Evolutionary conservation across 352 stramenopile genomes (phyloP).

Genomic region (Phytophthora cryptogea): DNA sequence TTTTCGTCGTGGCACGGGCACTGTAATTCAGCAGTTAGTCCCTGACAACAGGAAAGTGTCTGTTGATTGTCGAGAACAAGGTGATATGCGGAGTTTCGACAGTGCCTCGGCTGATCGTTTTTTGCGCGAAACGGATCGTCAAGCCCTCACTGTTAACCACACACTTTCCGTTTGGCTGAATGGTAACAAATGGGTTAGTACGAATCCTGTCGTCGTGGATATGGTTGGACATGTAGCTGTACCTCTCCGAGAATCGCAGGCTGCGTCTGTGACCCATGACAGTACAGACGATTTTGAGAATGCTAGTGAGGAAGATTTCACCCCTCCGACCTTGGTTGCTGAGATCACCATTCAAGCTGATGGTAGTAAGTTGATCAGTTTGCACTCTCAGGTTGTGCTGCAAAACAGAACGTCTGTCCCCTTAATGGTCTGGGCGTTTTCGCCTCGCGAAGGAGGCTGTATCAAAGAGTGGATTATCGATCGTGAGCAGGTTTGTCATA

Average conservation of each 20-base stretch:
- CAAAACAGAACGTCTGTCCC: conserved; percentile 88
- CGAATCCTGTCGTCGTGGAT: conserved; percentile 86
- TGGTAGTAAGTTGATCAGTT: conserved; percentile 86
- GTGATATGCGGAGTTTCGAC: conserved; percentile 89
- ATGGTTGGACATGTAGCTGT: conserved; percentile 88
- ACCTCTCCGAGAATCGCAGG: conserved; percentile 61
- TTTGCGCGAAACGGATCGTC: conserved; percentile 66
- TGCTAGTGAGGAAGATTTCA: conserved; percentile 58
- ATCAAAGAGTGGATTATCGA: conserved; percentile 87
- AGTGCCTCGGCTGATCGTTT: conserved; percentile 80
- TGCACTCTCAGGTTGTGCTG: conserved; percentile 87
- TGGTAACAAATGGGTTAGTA: conserved; percentile 87
- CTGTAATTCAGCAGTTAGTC: conserved; percentile 79
- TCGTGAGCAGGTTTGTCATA: conserved; percentile 78
- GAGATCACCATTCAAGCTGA: conserved; percentile 89
- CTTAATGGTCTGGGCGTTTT: conserved; percentile 90
- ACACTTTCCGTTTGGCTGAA: conserved; percentile 88
- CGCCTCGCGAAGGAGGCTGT: conserved; percentile 73
- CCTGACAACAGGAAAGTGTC: conserved; percentile 69
- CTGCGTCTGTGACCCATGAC: conserved; percentile 10
- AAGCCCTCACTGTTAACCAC: conserved; percentile 84
- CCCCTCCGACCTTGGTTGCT: conserved; percentile 75
- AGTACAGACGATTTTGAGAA: conserved; percentile 39
- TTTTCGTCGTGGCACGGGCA: conserved; percentile 80
- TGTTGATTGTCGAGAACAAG: conserved; percentile 85